Evolutionary conservation across 768 basidiomycete genomes (phyloP).

Genomic region (Boletus barrowsii): DNA sequence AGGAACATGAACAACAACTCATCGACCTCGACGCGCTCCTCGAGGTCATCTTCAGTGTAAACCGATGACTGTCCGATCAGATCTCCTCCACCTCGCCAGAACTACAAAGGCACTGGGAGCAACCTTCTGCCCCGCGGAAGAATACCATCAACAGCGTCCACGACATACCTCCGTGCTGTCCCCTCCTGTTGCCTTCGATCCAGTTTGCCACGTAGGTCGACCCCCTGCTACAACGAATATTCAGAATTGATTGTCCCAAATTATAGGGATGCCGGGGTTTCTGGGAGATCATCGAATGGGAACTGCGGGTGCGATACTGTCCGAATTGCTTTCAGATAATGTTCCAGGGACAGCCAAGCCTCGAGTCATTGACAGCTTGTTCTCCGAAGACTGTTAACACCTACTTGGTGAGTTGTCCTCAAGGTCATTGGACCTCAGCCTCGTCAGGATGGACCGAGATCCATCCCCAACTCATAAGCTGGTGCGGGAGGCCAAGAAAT

Average conservation of each 20-base stretch:
- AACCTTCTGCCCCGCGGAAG: constrained; percentile 25
- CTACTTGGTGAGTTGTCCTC: constrained; percentile 5
- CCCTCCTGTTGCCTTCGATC: constrained; percentile 30
- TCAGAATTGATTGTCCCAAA: not conserved
- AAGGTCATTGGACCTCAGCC: not conserved
- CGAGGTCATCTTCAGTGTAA: constrained; percentile 3
- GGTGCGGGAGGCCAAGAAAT: not conserved
- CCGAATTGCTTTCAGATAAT: constrained; percentile 2
- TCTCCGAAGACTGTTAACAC: not conserved
- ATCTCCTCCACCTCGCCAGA: constrained; percentile 33
- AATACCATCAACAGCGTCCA: constrained; percentile 18
- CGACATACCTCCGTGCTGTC: constrained; percentile 29
- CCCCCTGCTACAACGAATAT: not conserved
- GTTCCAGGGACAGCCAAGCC: not conserved
- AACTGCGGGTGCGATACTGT: constrained; percentile 13
- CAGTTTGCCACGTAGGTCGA: constrained; percentile 30
- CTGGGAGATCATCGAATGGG: constrained; percentile 14
- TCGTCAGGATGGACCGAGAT: constrained; percentile 13
- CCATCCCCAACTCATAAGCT: not conserved
- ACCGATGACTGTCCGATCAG: not conserved
- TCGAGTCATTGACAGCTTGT: not conserved
- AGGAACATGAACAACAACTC: not conserved
- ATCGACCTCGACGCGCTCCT: constrained; percentile 12
- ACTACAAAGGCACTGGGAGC: constrained; percentile 29
- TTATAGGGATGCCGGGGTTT: constrained; percentile 11